A percentile compares a stretch with the other conserved stretches of the same genome.
Conservation (phyloP, 305 asterid genomes). For the Fraxinus ornus region DNA sequence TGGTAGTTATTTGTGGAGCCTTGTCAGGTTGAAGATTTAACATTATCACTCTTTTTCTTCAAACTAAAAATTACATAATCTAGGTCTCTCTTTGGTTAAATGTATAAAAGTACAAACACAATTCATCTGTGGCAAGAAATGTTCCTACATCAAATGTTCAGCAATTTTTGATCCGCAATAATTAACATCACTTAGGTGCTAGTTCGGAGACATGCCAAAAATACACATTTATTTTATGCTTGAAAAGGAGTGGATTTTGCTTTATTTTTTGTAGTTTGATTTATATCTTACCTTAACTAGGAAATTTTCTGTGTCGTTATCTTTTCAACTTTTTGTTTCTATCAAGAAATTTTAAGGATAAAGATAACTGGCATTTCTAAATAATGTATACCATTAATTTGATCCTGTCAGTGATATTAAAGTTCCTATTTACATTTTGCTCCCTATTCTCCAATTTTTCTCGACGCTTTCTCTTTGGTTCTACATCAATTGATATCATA, state of each 20-base stretch:
- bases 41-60: neutral
- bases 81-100: neutral
- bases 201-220: neutral
- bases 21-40: neutral
- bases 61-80: neutral
- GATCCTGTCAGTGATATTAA: neutral
- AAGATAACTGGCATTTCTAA: neutral
- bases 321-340: neutral
- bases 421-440: neutral
- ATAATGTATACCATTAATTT: neutral
- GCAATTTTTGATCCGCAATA: neutral
- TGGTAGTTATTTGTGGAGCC: neutral
- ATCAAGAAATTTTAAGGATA: neutral
- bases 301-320: neutral
- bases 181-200: neutral
- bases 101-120: neutral
- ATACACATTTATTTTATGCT: neutral
- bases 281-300: neutral
- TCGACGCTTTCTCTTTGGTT: neutral
- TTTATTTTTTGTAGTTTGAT: neutral
- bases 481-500: neutral
- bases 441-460: neutral
- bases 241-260: neutral
- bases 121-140: neutral
- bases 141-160: neutral